Percentiles rank a stretch among this genome's conserved stretches.
phyloP scores from a whole-genome alignment of 345 rosid genomes.

The Kernera saxatilis region DNA sequence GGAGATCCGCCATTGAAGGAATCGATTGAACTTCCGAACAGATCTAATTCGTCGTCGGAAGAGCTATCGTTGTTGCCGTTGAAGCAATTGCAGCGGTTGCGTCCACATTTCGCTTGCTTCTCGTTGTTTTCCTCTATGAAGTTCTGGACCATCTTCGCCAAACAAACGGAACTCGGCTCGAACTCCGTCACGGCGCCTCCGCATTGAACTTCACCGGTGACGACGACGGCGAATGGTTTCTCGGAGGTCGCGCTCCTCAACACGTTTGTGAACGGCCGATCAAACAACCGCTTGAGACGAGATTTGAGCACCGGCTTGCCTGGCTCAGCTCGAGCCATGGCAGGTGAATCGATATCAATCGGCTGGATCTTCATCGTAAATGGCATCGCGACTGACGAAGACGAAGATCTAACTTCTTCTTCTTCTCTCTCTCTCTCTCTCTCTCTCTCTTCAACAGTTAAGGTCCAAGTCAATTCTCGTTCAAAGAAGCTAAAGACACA shows the following conservation, averaged over 20 bases:
- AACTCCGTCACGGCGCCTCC: slow-evolving; percentile 41
- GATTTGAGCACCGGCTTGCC: slow-evolving; percentile 61
- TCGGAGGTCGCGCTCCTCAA: slow-evolving; percentile 42
- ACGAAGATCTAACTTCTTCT: slow-evolving; percentile 14
- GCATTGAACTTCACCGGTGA: slow-evolving; percentile 31
- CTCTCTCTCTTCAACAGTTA: neutral
- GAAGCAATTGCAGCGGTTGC: slow-evolving; percentile 93
- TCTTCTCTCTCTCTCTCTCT: neutral
- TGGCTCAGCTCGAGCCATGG: slow-evolving; percentile 36
- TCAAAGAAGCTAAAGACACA: slow-evolving; percentile 12
- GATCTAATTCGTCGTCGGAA: slow-evolving; percentile 77
- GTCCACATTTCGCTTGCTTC: slow-evolving; percentile 70
- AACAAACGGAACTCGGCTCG: slow-evolving; percentile 84
- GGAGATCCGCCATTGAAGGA: slow-evolving; percentile 40
- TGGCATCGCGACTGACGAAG: slow-evolving; percentile 10
- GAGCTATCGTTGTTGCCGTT: slow-evolving; percentile 70
- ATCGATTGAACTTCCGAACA: slow-evolving; percentile 42
- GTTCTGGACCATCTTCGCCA: slow-evolving; percentile 85
- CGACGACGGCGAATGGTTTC: slow-evolving; percentile 31
- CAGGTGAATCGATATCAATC: slow-evolving; percentile 40
- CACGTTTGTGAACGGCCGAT: slow-evolving; percentile 56
- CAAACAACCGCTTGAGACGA: slow-evolving; percentile 62
- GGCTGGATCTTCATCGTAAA: slow-evolving; percentile 74
- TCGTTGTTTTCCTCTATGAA: slow-evolving; percentile 84
- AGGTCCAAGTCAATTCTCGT: slow-evolving; percentile 25